Base-by-base conservation (phyloP, 805 yeast genomes). In the Wickerhamomyces strasburgensis region DNA sequence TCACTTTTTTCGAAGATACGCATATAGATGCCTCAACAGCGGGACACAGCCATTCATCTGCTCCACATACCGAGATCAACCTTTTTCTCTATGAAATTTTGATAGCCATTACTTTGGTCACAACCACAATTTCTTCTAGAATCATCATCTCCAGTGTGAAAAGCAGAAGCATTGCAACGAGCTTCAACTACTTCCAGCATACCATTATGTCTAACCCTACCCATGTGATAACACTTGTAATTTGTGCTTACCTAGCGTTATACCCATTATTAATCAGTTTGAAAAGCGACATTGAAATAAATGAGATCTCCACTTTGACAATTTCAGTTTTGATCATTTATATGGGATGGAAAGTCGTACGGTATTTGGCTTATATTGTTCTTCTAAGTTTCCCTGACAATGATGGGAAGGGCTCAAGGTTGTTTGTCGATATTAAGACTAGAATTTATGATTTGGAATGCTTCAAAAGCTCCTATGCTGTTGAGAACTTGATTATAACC, bases 281-380 rank as follows among this genome's bases (percentile, higher is more conserved):
- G 68, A 66, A 46, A 6, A 35, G 49, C 3, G 50, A 46, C 17
- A 35, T 49, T 16, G 38, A 33, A 26, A 41, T 72, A 26, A 67
- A 68, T 40, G 76, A 73, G 40, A 49, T 65, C 6, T 67, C 74
- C 4, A 66, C 77, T 0, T 51, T 73, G 27, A 43, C 62, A 2
- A 71, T 73, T 10, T 71, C 80, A 0, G 33, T 61, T 1, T 43
- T 72, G 19, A 60, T 74, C 13, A 66, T 73, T 43, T 62, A 61
- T 34, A 66, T 70, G 41, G 79, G 78, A 0, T 72, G 76, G 75
- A 61, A 57, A 31, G 61, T 78, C 36, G 77, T 76, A 7, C 65
- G 64, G 36, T 59, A 67, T 13, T 57, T 79, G 13, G 78, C 81
- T 0, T 71, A 70, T 3, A 68, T 77, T 8, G 59, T 80, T 15